phyloP scores from a whole-genome alignment of 352 stramenopile species.

The Plasmopara muralis region DNA sequence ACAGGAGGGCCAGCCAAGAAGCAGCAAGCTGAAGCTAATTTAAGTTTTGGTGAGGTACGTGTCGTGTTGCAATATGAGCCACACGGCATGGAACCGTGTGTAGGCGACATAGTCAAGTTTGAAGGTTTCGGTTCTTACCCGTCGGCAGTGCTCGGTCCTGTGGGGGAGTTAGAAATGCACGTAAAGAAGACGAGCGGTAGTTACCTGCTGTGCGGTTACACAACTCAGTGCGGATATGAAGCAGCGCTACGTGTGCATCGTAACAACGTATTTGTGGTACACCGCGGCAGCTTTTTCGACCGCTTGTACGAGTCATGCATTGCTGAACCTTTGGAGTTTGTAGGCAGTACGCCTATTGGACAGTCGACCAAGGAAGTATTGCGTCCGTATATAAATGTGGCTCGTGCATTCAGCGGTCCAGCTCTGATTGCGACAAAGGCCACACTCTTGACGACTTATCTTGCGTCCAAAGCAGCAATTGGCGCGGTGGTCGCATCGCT shows the following conservation, averaged over 20 bases:
- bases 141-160: constrained; percentile 48
- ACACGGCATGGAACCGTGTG: constrained; percentile 63
- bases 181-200: constrained; percentile 80
- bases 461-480: constrained; percentile 58
- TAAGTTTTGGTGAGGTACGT: constrained; percentile 63
- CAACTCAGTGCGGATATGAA: constrained; percentile 59
- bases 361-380: constrained; percentile 44
- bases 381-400: constrained; percentile 62
- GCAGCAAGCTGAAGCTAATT: constrained; percentile 29
- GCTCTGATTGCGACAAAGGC: constrained; percentile 56
- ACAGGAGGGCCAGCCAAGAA: constrained; percentile 29
- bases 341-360: constrained; percentile 56
- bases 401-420: constrained; percentile 59
- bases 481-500: constrained; percentile 60
- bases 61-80: constrained; percentile 77
- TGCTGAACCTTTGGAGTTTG: constrained; percentile 65
- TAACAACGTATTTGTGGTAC: constrained; percentile 72
- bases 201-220: constrained; percentile 69
- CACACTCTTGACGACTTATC: constrained; percentile 67
- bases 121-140: constrained; percentile 72
- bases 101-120: constrained; percentile 69
- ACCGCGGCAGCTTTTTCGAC: constrained; percentile 64
- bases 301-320: constrained; percentile 63
- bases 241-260: constrained; percentile 56
- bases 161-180: constrained; percentile 67